These are phyloP conservation scores for Hymenoscyphus albidus DNA, from an alignment of 2,329 filamentous ascomycete genomes.

Conservation along the genomic window DNA sequence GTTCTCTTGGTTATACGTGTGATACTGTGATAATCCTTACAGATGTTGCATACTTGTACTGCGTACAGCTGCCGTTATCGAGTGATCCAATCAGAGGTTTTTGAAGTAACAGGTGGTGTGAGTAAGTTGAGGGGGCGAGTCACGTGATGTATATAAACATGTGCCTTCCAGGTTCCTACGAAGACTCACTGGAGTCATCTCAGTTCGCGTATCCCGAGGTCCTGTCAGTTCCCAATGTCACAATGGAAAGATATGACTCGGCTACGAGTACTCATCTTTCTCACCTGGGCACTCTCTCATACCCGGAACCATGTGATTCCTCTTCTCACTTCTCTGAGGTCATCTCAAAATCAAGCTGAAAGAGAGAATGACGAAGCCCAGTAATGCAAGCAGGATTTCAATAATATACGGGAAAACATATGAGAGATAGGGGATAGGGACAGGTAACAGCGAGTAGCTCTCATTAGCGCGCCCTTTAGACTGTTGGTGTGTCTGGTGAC, in stretches of 20 bases:
- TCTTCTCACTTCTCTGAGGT: neutral
- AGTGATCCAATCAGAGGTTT: no score
- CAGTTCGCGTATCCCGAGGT: neutral
- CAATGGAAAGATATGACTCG: no score
- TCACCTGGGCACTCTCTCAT: neutral
- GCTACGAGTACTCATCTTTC: neutral
- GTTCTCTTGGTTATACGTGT: no score
- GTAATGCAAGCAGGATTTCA: neutral
- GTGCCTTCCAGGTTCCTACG: no score
- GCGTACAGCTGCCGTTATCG: no score
- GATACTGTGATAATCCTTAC: no score
- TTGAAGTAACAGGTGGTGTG: no score
- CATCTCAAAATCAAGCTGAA: neutral
- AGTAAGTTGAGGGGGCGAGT: no score
- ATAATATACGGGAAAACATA: neutral
- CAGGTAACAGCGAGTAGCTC: neutral
- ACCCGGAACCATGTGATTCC: neutral
- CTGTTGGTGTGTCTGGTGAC: slow-evolving; percentile 4
- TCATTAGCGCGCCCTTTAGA: neutral
- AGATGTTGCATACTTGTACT: no score
- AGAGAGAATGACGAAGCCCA: neutral
- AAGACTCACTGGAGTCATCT: neutral
- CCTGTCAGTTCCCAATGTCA: neutral
- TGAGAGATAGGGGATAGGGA: neutral
- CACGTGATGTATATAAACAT: no score